These are phyloP conservation scores for Jackrogersella minutella DNA, from an alignment of 495 filamentous ascomycete genomes.

Conservation along the genomic window DNA sequence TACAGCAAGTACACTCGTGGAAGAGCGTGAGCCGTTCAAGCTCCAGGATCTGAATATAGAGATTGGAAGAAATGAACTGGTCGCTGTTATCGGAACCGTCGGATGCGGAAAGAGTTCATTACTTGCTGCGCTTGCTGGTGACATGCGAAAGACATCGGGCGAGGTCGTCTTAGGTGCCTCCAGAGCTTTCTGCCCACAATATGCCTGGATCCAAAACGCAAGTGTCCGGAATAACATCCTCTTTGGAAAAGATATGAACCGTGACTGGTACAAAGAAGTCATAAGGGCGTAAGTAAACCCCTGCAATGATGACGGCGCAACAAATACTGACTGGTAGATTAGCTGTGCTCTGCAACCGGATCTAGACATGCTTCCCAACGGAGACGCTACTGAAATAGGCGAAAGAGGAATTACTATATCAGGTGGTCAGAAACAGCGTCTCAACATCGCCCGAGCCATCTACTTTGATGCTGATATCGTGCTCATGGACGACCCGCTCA, in stretches of 20 bases:
- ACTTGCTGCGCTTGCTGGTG: slow-evolving; percentile 87
- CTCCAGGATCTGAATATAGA: slow-evolving; percentile 76
- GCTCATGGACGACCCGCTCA: slow-evolving; percentile 85
- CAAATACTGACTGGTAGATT: slow-evolving; percentile 25
- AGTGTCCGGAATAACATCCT: slow-evolving; percentile 87
- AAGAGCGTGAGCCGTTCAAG: slow-evolving; percentile 78
- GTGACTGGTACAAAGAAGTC: slow-evolving; percentile 69
- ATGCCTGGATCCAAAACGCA: slow-evolving; percentile 96
- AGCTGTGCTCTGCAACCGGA: slow-evolving; percentile 77
- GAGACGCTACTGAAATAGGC: slow-evolving; percentile 79
- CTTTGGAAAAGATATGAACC: slow-evolving; percentile 81
- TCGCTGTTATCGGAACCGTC: slow-evolving; percentile 91
- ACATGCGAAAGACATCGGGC: slow-evolving; percentile 87
- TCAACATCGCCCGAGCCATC: slow-evolving; percentile 85
- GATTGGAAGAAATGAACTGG: slow-evolving; percentile 80
- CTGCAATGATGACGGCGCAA: neutral
- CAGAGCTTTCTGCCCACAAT: slow-evolving; percentile 91
- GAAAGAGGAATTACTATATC: slow-evolving; percentile 83
- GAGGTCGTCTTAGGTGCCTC: slow-evolving; percentile 76
- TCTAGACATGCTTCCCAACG: slow-evolving; percentile 76
- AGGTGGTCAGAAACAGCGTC: slow-evolving; percentile 83
- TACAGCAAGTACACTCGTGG: slow-evolving; percentile 61
- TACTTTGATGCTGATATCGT: slow-evolving; percentile 85
- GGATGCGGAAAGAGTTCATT: slow-evolving; percentile 93
- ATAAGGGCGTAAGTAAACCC: slow-evolving; percentile 55